Conservation (phyloP, 148 eudicot species). For the Linanthus parryae region DNA sequence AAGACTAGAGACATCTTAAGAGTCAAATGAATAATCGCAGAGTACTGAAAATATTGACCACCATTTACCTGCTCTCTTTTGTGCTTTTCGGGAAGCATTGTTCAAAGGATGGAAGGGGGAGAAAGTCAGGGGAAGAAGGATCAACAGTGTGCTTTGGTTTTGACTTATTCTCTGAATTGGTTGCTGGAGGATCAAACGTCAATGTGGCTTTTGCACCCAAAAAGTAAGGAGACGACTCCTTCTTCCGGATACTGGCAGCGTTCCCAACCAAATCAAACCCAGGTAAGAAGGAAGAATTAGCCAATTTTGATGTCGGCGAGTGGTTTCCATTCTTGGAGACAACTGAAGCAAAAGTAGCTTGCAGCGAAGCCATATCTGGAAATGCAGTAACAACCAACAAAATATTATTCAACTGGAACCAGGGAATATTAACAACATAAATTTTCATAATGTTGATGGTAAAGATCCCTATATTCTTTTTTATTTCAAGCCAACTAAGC, state of each 20-base stretch:
- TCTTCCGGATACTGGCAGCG: slow-evolving; percentile 28
- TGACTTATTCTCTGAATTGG: slow-evolving; percentile 39
- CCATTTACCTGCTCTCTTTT: slow-evolving; percentile 65
- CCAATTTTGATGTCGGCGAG: slow-evolving; percentile 29
- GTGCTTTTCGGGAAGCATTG: slow-evolving; percentile 94
- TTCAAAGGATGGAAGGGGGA: slow-evolving; percentile 89
- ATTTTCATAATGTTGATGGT: no score
- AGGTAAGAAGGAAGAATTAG: slow-evolving; percentile 50
- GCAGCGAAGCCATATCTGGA: slow-evolving; percentile 68
- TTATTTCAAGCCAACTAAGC: no score
- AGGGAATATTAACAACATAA: no score
- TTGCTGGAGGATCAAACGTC: slow-evolving; percentile 74
- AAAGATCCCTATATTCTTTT: no score
- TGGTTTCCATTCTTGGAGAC: slow-evolving; percentile 49
- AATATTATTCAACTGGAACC: no score
- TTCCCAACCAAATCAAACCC: slow-evolving; percentile 42
- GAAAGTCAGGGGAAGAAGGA: slow-evolving; percentile 88
- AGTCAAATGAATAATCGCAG: background rate
- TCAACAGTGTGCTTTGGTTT: slow-evolving; percentile 76
- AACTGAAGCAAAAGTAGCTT: slow-evolving; percentile 59
- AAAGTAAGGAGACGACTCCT: slow-evolving; percentile 24
- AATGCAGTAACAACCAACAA: no score
- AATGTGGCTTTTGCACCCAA: slow-evolving; percentile 57
- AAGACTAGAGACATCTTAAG: background rate
- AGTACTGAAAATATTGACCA: background rate